Conservation (phyloP, 768 basidiomycete genomes). For the Russula compacta region DNA sequence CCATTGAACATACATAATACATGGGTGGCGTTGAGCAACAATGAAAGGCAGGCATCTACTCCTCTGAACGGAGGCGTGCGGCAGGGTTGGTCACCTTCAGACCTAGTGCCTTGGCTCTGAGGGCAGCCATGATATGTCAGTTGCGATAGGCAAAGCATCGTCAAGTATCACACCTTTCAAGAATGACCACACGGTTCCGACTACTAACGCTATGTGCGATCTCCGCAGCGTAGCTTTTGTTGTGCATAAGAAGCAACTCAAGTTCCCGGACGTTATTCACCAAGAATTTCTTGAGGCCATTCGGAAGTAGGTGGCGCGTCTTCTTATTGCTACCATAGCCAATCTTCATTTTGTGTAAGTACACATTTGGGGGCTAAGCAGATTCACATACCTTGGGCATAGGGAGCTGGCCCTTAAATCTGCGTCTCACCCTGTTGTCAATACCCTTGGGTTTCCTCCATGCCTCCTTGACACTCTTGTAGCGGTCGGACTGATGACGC, state of each 20-base stretch:
- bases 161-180: slow-evolving; percentile 56
- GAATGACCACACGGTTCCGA: slow-evolving; percentile 85
- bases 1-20: slow-evolving; percentile 38
- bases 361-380: not conserved
- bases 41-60: slow-evolving; percentile 44
- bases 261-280: slow-evolving; percentile 91
- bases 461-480: slow-evolving; percentile 93
- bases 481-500: slow-evolving; percentile 98
- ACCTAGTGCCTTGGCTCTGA: slow-evolving; percentile 73
- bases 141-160: not conserved
- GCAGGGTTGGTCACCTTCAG: slow-evolving; percentile 93
- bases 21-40: slow-evolving; percentile 34
- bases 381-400: slow-evolving; percentile 78
- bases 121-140: slow-evolving; percentile 2
- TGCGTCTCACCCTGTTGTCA: slow-evolving; percentile 92
- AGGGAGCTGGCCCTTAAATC: slow-evolving; percentile 90
- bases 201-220: slow-evolving; percentile 95
- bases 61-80: slow-evolving; percentile 91
- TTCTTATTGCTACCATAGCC: slow-evolving; percentile 91
- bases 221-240: slow-evolving; percentile 90
- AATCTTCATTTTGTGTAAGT: slow-evolving; percentile 36
- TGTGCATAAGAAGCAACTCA: slow-evolving; percentile 96
- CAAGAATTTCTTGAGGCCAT: slow-evolving; percentile 91
- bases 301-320: slow-evolving; percentile 94
- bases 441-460: slow-evolving; percentile 99